phyloP scores from a whole-genome alignment of 2,329 filamentous ascomycete genomes.

The Aspergillus udagawae region DNA sequence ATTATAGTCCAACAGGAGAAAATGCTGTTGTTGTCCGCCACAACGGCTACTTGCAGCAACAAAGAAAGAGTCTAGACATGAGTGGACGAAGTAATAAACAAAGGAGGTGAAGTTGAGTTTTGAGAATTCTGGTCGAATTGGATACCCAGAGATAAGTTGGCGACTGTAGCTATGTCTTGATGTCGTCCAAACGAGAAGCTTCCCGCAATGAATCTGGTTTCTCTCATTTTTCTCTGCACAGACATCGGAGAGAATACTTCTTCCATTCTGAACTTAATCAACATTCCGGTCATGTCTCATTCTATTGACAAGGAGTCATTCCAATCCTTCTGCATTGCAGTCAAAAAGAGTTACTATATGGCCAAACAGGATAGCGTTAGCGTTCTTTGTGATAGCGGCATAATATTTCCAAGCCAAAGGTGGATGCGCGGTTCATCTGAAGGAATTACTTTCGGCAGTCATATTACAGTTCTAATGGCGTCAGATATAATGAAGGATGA shows the following conservation, averaged over 20 bases:
- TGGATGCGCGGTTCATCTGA: background rate
- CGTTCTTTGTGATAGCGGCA: background rate
- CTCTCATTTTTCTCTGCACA: background rate
- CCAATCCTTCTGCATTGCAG: background rate
- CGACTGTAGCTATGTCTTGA: background rate
- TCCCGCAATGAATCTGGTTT: too few species aligned
- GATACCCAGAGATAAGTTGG: background rate
- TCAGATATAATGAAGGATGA: background rate
- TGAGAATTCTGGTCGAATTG: background rate
- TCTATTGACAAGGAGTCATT: background rate
- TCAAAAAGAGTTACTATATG: background rate
- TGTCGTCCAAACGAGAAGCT: background rate
- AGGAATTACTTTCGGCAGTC: background rate
- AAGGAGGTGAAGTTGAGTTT: background rate
- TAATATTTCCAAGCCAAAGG: background rate
- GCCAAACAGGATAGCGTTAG: background rate
- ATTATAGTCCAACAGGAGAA: background rate
- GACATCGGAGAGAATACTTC: background rate
- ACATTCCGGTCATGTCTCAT: background rate
- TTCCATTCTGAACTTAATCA: background rate
- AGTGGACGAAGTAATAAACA: background rate
- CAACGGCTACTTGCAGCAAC: conserved; percentile 1
- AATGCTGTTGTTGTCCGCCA: background rate
- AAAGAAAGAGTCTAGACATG: background rate
- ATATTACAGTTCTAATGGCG: background rate